Conservation (phyloP, 768 basidiomycete genomes). For the Tricholoma furcatifolium region DNA sequence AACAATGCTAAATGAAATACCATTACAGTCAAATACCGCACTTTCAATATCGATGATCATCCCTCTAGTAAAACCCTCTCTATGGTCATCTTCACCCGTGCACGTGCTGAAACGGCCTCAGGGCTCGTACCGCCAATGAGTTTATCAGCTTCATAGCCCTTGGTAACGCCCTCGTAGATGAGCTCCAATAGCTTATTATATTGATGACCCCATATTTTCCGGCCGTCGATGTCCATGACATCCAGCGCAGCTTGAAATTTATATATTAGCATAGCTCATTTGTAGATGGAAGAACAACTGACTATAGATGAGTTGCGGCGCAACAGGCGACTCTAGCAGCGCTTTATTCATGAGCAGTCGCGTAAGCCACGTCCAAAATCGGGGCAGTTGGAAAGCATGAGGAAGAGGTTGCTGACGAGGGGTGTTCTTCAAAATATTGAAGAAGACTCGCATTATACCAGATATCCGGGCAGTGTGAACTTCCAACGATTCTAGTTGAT, state of each 20-base stretch:
- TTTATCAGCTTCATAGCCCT: slow-evolving; percentile 44
- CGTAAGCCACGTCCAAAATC: slow-evolving; percentile 73
- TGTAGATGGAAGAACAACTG: slow-evolving; percentile 24
- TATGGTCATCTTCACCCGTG: slow-evolving; percentile 62
- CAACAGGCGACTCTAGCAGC: slow-evolving; percentile 56
- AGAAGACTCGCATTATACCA: slow-evolving; percentile 87
- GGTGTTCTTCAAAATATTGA: slow-evolving; percentile 57
- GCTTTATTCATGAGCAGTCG: slow-evolving; percentile 53
- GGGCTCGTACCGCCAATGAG: slow-evolving; percentile 59
- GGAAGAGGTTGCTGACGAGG: slow-evolving; percentile 43
- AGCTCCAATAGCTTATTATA: slow-evolving; percentile 73
- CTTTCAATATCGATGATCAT: background rate
- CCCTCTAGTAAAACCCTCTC: slow-evolving; percentile 49
- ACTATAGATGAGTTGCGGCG: slow-evolving; percentile 72
- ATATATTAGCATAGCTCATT: slow-evolving; percentile 7
- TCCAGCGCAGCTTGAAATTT: slow-evolving; percentile 59
- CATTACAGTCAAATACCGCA: background rate
- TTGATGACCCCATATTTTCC: slow-evolving; percentile 70
- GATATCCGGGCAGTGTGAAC: slow-evolving; percentile 69
- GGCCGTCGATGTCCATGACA: slow-evolving; percentile 62
- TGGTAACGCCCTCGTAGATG: slow-evolving; percentile 62
- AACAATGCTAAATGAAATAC: too few species aligned
- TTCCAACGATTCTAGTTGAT: slow-evolving; percentile 50
- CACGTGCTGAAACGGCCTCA: slow-evolving; percentile 63
- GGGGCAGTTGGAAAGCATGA: slow-evolving; percentile 55